A percentile compares a stretch with the other conserved stretches of the same genome.
Conservation (phyloP, 345 rosid species). For the Sisymbrium irio region DNA sequence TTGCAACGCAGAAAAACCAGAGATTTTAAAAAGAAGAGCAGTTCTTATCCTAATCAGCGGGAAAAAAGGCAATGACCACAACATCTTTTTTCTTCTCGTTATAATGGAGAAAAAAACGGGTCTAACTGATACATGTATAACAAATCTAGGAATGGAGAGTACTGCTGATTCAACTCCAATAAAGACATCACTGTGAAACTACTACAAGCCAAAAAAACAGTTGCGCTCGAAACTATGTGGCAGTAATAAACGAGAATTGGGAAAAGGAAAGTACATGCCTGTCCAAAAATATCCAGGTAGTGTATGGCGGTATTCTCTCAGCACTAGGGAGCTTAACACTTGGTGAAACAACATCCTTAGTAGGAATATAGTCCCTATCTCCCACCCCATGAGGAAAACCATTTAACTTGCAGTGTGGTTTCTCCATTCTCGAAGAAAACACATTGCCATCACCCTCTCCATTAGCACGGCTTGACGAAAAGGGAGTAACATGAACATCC, state of each 20-base stretch:
- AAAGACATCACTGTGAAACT: not conserved
- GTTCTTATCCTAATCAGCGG: not conserved
- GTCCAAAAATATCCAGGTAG: conserved; percentile 96
- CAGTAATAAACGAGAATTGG: conserved; percentile 1
- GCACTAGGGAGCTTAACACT: conserved; percentile 53
- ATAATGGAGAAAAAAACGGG: not conserved
- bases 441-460: conserved; percentile 37
- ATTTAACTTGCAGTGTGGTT: conserved; percentile 55
- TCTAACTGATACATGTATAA: not conserved
- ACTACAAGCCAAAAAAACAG: no score
- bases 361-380: conserved; percentile 60
- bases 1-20: not conserved
- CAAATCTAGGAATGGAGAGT: not conserved
- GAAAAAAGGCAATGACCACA: not conserved
- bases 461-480: conserved; percentile 39
- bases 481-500: conserved; percentile 43
- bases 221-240: not conserved
- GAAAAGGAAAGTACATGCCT: conserved; percentile 46
- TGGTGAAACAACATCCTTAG: conserved; percentile 57
- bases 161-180: not conserved
- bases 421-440: conserved; percentile 47
- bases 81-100: not conserved
- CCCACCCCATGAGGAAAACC: conserved; percentile 57
- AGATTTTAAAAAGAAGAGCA: not conserved
- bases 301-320: conserved; percentile 87